Evolutionary conservation across 805 yeast genomes (phyloP), one percentile per base, ranked within the genome.

Genomic region (Wickerhamiella hasegawae): DNA sequence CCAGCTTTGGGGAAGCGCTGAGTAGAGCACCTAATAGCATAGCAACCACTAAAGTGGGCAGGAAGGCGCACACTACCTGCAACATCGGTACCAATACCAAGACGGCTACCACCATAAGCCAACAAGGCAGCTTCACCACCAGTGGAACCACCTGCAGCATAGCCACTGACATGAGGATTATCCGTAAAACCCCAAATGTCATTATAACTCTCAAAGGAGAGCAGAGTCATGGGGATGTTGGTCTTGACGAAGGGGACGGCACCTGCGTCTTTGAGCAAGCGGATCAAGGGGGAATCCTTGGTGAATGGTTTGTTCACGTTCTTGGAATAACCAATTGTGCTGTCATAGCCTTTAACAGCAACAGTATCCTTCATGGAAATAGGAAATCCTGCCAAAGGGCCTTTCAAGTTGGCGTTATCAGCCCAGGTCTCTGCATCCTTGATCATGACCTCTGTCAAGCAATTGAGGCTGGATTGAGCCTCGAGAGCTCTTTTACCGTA

Each of bases 401-500:
- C 74, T 38, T 65, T 55, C n/a, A 73, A 73, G 35, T 68, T 60
- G 33, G 60, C 58, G 14, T 59, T 52, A 42, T 64, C 62, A 1
- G 69, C 70, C 57, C 76, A 81, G 42, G 73, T 58, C 46, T 65
- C 69, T n/a, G 78, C 85, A 41, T 73, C 80, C 29, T 69, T 65
- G 44, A 76, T 66, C 54, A 78, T 61, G 37, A 79, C 62, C 39
- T 74, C 77, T 54, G 75, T 63, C 22, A 71, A 61, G 47, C 71
- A 66, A 41, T 71, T 68, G 40, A 76, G 69, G 31, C 42, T 37
- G 46, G 71, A 65, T 40, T 80, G 82, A 3, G 76, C 71, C 36
- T 71, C 60, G 14, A 73, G 63, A 2, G 84, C 76, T 38, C 73
- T 60, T 46, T 73, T 77, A 28, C 75, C 76, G 47, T 65, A 76